Percentiles rank a stretch among this genome's conserved stretches.
These are phyloP conservation scores for Globisporangium carolinianum DNA, from an alignment of 352 stramenopile genomes.

Conservation along the genomic window DNA sequence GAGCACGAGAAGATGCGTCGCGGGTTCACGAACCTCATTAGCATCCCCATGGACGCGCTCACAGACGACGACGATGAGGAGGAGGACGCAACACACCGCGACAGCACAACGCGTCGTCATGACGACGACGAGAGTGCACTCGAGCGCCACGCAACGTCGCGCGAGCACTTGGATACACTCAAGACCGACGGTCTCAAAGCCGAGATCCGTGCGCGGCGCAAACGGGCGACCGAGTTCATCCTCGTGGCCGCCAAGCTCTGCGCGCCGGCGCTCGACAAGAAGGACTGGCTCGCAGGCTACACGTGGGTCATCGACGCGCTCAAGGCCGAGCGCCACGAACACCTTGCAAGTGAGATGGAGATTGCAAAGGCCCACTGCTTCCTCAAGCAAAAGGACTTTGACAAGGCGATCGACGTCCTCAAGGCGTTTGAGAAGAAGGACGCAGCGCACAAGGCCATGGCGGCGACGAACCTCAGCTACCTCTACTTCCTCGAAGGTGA, in stretches of 20 bases:
- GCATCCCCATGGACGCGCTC: slow-evolving; percentile 85
- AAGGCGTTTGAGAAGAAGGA: slow-evolving; percentile 97
- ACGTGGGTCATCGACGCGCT: slow-evolving; percentile 93
- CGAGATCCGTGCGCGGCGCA: slow-evolving; percentile 65
- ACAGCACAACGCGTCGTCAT: slow-evolving; percentile 9
- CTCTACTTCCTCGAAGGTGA: slow-evolving; percentile 96
- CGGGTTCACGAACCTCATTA: slow-evolving; percentile 89
- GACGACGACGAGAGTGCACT: slow-evolving; percentile 6
- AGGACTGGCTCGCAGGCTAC: slow-evolving; percentile 90
- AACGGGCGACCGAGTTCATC: slow-evolving; percentile 89
- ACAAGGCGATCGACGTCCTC: slow-evolving; percentile 90
- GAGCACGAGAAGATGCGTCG: slow-evolving; percentile 93
- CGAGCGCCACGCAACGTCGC: slow-evolving; percentile 23
- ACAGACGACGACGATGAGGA: slow-evolving; percentile 79
- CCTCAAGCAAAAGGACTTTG: slow-evolving; percentile 91
- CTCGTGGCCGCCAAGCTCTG: slow-evolving; percentile 92
- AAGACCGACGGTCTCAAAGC: slow-evolving; percentile 69
- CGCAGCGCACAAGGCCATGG: slow-evolving; percentile 88
- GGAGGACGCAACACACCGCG: slow-evolving; percentile 54
- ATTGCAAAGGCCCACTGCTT: slow-evolving; percentile 86
- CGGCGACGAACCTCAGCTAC: slow-evolving; percentile 94
- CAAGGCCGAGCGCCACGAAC: slow-evolving; percentile 86
- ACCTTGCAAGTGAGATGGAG: slow-evolving; percentile 90
- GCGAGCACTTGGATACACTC: slow-evolving; percentile 51
- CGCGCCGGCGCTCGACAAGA: slow-evolving; percentile 88